phyloP scores from a whole-genome alignment of 2,329 filamentous ascomycete species.

The Colletotrichum phormii region DNA sequence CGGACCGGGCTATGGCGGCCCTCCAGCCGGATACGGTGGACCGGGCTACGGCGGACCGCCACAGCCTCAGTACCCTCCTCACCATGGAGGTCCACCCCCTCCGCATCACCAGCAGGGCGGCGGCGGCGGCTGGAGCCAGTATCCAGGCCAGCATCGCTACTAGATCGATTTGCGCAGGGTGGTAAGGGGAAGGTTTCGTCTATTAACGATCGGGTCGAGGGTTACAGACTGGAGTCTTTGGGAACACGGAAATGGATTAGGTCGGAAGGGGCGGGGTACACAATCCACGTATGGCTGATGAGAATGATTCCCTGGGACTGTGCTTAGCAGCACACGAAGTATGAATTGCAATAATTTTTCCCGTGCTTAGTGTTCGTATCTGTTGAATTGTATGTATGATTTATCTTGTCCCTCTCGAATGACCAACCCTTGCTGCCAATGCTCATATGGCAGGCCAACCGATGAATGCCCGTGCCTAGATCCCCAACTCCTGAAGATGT shows the following conservation, averaged over 20 bases:
- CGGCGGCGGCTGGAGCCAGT: slow-evolving; percentile 48
- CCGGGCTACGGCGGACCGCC: slow-evolving; percentile 40
- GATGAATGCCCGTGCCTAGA: not conserved
- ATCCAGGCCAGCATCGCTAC: slow-evolving; percentile 52
- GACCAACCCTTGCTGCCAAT: not conserved
- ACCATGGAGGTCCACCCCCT: slow-evolving; percentile 30
- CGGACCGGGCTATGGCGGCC: slow-evolving; percentile 44
- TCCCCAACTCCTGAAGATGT: not conserved
- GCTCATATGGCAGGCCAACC: not conserved
- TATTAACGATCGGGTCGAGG: not conserved
- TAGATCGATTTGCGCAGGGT: not conserved
- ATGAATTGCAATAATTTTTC: slow-evolving; percentile 15
- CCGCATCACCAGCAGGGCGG: slow-evolving; percentile 39
- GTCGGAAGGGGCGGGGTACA: not conserved
- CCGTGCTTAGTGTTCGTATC: not conserved
- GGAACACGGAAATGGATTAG: slow-evolving; percentile 5
- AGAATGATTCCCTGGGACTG: slow-evolving; percentile 1
- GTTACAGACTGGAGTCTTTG: not conserved
- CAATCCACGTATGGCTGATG: not conserved
- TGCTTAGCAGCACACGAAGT: not conserved
- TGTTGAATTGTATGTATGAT: not conserved
- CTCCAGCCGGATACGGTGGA: slow-evolving; percentile 35
- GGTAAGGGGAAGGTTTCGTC: not conserved
- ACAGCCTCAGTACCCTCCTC: slow-evolving; percentile 32
- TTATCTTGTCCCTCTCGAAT: not conserved